Percentiles rank a stretch among this genome's conserved stretches.
These are phyloP conservation scores for Coemansia sp. DNA, from an alignment of 192 early-diverging fungal species.

Conservation along the genomic window DNA sequence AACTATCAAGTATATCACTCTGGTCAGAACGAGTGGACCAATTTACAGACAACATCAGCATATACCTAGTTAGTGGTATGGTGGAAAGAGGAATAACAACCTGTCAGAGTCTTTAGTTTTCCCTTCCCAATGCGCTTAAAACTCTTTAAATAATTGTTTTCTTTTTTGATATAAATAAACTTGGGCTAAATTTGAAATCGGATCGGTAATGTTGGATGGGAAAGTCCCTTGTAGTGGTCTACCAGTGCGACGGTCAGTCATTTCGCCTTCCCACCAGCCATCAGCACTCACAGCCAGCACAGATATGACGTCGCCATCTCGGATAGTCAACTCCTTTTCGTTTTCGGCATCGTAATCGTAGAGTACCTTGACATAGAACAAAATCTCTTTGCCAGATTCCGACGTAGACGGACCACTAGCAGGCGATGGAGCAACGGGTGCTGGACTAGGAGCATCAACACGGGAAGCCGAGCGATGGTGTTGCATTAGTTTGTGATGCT, in stretches of 20 bases:
- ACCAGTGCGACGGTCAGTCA: conserved; percentile 46
- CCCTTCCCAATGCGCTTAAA: too few species aligned
- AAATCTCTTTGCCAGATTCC: conserved; percentile 42
- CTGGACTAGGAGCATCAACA: conserved; percentile 7
- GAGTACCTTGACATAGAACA: conserved; percentile 57
- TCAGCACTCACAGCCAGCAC: conserved; percentile 52
- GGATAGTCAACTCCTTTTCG: conserved; percentile 50
- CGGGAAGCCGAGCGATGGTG: conserved; percentile 14
- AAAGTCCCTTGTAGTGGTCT: conserved; percentile 47
- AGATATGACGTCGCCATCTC: conserved; percentile 52
- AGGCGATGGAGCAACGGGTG: not conserved
- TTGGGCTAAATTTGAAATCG: conserved; percentile 33
- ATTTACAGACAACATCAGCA: too few species aligned
- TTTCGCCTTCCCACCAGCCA: conserved; percentile 60
- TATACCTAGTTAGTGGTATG: too few species aligned
- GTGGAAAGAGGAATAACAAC: too few species aligned
- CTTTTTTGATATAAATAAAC: not conserved
- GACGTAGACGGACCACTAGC: conserved; percentile 11
- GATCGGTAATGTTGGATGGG: conserved; percentile 58
- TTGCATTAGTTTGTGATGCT: not conserved
- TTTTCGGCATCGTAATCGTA: conserved; percentile 59
- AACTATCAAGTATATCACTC: too few species aligned
- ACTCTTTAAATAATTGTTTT: too few species aligned
- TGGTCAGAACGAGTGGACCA: too few species aligned
- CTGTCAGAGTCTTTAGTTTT: too few species aligned